Base-by-base conservation (phyloP, 2,329 filamentous ascomycete genomes). In the Waltergamsia citrina region DNA sequence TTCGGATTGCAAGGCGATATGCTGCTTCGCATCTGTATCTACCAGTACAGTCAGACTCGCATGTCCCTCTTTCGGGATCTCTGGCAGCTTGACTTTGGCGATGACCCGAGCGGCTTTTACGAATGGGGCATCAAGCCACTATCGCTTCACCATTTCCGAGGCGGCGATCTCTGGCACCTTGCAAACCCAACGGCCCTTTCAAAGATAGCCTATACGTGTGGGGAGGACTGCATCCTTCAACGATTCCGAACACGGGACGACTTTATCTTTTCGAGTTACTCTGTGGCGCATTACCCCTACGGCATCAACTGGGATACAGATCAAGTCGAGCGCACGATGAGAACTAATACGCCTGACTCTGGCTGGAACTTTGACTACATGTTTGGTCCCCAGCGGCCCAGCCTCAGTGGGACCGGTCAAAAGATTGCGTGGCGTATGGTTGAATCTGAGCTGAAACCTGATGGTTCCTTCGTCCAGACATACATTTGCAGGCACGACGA, bases 91-190 rank as follows among this genome's bases (percentile, higher is more conserved):
- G 75, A 80, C 45, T 56, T 79, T 29, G 62, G 66, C 36, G 69
- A 67, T 29, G 71, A 79, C 45, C 68, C 72, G 4, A 71, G 71
- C 0, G 75, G 74, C 5, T 78, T 78, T 52, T 80, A 78, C 52
- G 75, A 80, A 53, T 66, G 68, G 20, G 71, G 71, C 18, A 63
- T 73, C 41, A 65, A 67, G 41, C 74, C 74, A 2, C 59, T 78
- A 15, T 74, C 71, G 7, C 61, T 80, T 16, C 75, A 80, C 51
- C 74, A 79, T 57, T 79, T 74, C 62, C 75, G 75, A 45, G 70
- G 71, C 31, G 67, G 69, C 29, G 25, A 15, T 15, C 63, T 67
- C 35, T 75, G 70, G 70, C 70, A 74, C 50, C 48, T 54, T 15
- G 67, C 66, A 20, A 57, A 62, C 36, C 71, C 75, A 33, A 65